Evolutionary conservation across 73 alveolate species (phyloP).

Genomic region (Paramecium sonneborni): DNA sequence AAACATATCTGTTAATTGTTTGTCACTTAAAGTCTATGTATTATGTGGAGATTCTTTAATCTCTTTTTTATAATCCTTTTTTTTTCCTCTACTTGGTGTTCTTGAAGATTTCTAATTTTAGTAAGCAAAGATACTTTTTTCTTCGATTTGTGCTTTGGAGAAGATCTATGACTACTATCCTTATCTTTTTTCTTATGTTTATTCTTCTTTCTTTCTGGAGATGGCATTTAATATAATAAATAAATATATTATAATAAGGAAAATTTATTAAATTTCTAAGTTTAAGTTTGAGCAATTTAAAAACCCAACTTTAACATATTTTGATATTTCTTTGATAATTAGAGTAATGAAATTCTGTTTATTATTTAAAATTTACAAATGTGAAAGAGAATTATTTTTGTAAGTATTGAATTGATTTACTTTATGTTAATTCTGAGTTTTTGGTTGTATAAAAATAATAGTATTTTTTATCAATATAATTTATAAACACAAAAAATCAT

Average conservation of each 20-base stretch:
- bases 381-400: too few relatives aligned
- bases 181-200: slow-evolving; percentile 49
- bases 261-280: neutral
- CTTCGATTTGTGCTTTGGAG: slow-evolving; percentile 41
- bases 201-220: slow-evolving; percentile 41
- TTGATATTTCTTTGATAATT: too few relatives aligned
- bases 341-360: too few relatives aligned
- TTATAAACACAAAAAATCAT: too few relatives aligned
- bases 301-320: too few relatives aligned
- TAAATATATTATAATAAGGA: neutral
- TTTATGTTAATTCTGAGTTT: too few relatives aligned
- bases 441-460: too few relatives aligned
- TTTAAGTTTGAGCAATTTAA: too few relatives aligned
- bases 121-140: neutral
- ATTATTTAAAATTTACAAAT: too few relatives aligned
- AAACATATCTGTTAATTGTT: slow-evolving; percentile 27
- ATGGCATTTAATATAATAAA: slow-evolving; percentile 15
- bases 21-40: slow-evolving; percentile 10
- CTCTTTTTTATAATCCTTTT: neutral
- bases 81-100: slow-evolving; percentile 1
- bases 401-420: too few relatives aligned
- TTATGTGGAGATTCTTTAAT: neutral
- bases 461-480: too few relatives aligned
- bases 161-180: slow-evolving; percentile 26
- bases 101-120: neutral